Evolutionary conservation across 208 protist species (phyloP), one percentile per base, ranked within the genome.

Genomic region (Novymonas esmeraldas): DNA sequence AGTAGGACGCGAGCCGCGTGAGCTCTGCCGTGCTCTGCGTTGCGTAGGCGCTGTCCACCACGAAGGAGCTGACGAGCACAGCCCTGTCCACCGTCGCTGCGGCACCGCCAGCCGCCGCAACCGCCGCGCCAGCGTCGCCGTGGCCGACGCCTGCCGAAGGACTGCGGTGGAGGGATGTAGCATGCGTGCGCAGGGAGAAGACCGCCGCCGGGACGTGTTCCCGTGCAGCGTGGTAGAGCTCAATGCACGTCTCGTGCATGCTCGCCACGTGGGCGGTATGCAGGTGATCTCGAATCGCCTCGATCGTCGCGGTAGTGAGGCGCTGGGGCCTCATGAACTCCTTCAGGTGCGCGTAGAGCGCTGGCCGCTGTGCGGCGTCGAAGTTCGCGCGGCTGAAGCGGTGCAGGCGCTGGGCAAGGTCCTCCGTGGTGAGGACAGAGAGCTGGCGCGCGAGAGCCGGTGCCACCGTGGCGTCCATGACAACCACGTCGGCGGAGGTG

Each of bases 31-130:
- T 71, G 61, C 68, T 72, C 28, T 50, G 39, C 54, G 84, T n/a
- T 3, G 72, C 74, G 68, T 88, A 94, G n/a, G 82, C 88, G 64
- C 82, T 90, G 46, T 94, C 88, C 18, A 94, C 78, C 0, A 94
- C 76, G 50, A 64, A 81, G 9, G 71, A 46, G 6, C 81, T 82
- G 1, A 83, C 75, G 14, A 82, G 57, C 48, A 92, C 78, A 10
- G 52, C 58, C 16, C 46, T 41, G 2, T 67, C 64, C 28, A 34
- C 18, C 0, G 61, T n/a, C 7, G 66, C 22, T 6, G 71, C 67
- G 0, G 38, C 36, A n/a, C 38, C 57, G 46, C 36, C 57, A 11
- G 13, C 49, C 4, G 7, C n/a, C 22, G 26, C 39, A 2, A 1
- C 31, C 9, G 45, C 26, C 6, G 11, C 1, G n/a, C 50, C 36